A percentile compares a stretch with the other conserved stretches of the same genome.
phyloP scores from a whole-genome alignment of 257 asterid genomes.

The Solanum pimpinellifolium region DNA sequence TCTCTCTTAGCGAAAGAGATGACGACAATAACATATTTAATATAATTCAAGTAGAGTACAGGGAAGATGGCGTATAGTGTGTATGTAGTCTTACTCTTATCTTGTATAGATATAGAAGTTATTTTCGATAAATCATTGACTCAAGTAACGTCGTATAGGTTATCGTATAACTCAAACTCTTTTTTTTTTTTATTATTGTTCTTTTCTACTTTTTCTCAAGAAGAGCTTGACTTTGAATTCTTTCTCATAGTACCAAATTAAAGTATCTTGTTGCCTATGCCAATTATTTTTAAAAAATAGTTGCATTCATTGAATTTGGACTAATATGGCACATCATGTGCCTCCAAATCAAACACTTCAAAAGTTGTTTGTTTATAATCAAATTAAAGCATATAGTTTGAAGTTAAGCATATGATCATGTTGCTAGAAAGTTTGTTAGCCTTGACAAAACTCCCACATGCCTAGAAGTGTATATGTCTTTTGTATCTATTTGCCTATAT shows the following conservation, averaged over 20 bases:
- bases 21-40: background rate
- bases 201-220: slow-evolving; percentile 3
- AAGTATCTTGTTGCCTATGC: background rate
- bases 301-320: slow-evolving; percentile 19
- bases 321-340: slow-evolving; percentile 15
- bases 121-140: background rate
- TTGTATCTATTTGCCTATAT: background rate
- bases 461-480: background rate
- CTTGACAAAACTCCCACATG: slow-evolving; percentile 17
- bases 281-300: background rate
- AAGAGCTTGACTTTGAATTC: slow-evolving; percentile 23
- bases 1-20: background rate
- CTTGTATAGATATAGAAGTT: background rate
- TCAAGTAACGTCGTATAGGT: background rate
- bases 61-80: background rate
- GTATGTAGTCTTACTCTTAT: background rate
- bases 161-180: no score
- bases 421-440: background rate
- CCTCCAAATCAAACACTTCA: slow-evolving; percentile 13
- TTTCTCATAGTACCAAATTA: background rate
- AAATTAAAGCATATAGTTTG: slow-evolving; percentile 14
- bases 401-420: background rate
- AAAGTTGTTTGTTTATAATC: slow-evolving; percentile 18
- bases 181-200: background rate
- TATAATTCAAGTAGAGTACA: fast-evolving